Evolutionary conservation across 345 rosid species (phyloP).

Genomic region (Geranium rotundifolium): DNA sequence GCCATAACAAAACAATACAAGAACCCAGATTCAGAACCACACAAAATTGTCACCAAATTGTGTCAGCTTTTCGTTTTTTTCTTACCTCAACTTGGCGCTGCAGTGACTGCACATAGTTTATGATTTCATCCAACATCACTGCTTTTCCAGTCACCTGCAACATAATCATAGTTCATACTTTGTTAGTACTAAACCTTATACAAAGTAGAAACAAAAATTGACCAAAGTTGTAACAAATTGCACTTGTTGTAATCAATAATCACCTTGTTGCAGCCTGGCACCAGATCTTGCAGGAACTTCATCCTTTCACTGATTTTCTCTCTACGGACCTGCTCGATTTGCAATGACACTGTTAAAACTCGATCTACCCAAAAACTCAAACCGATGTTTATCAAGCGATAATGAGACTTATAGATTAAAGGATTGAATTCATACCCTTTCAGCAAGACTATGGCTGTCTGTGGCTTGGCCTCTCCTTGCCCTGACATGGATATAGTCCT

Average conservation of each 20-base stretch:
- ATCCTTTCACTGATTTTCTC: constrained; percentile 89
- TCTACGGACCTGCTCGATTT: constrained; percentile 49
- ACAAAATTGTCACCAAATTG: neutral
- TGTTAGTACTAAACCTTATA: neutral
- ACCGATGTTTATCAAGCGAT: neutral
- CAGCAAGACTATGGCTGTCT: constrained; percentile 90
- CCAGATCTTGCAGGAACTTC: constrained; percentile 94
- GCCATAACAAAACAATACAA: constrained; percentile 11
- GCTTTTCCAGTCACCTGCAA: constrained; percentile 73
- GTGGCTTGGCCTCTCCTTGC: constrained; percentile 95
- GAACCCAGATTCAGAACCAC: neutral
- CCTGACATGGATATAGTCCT: constrained; percentile 88
- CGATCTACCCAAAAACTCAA: neutral
- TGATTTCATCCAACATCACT: constrained; percentile 91
- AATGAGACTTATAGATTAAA: neutral
- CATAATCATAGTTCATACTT: neutral
- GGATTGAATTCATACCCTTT: constrained; percentile 39
- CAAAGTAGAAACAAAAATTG: neutral
- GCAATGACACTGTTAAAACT: neutral
- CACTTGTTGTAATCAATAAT: neutral
- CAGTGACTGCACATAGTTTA: constrained; percentile 90
- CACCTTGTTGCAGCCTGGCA: constrained; percentile 84
- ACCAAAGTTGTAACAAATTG: neutral
- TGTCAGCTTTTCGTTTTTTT: neutral
- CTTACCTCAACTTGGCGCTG: constrained; percentile 92